Conservation (phyloP, 768 basidiomycete species). For the Lentinula lateritia region DNA sequence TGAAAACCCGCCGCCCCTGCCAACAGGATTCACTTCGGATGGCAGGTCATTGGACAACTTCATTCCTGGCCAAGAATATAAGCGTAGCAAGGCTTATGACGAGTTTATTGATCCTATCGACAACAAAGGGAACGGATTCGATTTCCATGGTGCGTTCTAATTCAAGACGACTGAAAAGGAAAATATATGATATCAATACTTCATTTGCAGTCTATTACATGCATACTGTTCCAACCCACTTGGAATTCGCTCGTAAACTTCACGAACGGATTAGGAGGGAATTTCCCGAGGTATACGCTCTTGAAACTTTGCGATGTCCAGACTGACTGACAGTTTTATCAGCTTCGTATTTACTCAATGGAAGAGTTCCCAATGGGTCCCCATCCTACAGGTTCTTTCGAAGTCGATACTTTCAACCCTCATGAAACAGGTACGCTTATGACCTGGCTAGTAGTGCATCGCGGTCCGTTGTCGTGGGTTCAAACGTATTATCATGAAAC, state of each 20-base stretch:
- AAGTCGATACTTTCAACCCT: constrained; percentile 61
- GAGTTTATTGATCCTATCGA: constrained; percentile 26
- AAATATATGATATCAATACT: no score
- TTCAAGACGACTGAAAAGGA: no score
- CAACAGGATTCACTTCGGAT: constrained; percentile 22
- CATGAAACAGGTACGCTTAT: constrained; percentile 68
- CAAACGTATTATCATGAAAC: background rate
- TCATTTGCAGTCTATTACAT: constrained; percentile 54
- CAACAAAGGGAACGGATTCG: constrained; percentile 38
- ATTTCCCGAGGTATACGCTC: constrained; percentile 54
- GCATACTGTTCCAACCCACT: constrained; percentile 34
- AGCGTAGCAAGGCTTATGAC: constrained; percentile 43
- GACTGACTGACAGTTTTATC: constrained; percentile 44
- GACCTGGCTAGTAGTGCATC: constrained; percentile 60
- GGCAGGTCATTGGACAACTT: constrained; percentile 31
- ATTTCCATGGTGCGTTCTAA: no score
- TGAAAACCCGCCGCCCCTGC: constrained; percentile 35
- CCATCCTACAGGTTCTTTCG: constrained; percentile 69
- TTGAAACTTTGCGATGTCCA: constrained; percentile 51
- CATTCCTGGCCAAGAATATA: constrained; percentile 20
- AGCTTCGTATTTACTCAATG: constrained; percentile 39
- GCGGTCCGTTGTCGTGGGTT: constrained; percentile 67
- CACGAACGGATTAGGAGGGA: constrained; percentile 57
- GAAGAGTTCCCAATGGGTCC: constrained; percentile 68
- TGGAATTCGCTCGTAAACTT: constrained; percentile 45